Evolutionary conservation across 2,329 filamentous ascomycete genomes (phyloP), one percentile per base, ranked within the genome.

Genomic region (Botryotinia convoluta): DNA sequence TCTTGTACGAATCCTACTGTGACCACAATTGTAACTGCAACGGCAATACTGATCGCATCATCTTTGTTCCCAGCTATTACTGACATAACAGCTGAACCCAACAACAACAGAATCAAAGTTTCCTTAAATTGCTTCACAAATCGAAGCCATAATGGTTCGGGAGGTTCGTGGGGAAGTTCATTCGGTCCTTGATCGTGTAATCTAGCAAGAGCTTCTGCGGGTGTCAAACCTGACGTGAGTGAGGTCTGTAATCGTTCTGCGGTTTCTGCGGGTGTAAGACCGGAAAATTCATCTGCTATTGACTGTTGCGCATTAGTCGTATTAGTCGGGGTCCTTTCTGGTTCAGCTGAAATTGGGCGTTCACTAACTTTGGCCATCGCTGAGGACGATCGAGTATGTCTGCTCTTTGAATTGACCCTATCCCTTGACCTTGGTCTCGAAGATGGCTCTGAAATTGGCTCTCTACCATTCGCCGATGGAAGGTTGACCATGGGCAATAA

Each of bases 91-190:
- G 96, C 95, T 4, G 96, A 98, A 10, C 90, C 92, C 35, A 99
- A 88, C 26, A 99, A 87, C n/a, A 99, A 87, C 35, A 98, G 83
- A 76, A 99, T 99, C 72, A 99, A 85, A 0, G 96, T 95, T 81
- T 99, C 96, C 81, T 97, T 94, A 82, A 99, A 99, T 80, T 99
- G 96, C 83, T 97, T 97, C 74, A 97, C 82, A 79, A 99, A 99
- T 74, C 96, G 93, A 71, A 98, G 84, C 94, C 96, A 99, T 73
- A 99, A 84, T 16, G 96, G 95, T 83, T 99, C 96, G 1, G 95
- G 94, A 72, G 94, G 91, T 74, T 98, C 95, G 82, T 97, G 94
- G 9, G 96, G 94, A 54, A 99, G 92, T 83, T 99, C 96, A 83
- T 99, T 99, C 42, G 92, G 91, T 45, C 96, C 96, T 84, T 96